Conservation (phyloP, 768 basidiomycete genomes). For the Boletus sp. region DNA sequence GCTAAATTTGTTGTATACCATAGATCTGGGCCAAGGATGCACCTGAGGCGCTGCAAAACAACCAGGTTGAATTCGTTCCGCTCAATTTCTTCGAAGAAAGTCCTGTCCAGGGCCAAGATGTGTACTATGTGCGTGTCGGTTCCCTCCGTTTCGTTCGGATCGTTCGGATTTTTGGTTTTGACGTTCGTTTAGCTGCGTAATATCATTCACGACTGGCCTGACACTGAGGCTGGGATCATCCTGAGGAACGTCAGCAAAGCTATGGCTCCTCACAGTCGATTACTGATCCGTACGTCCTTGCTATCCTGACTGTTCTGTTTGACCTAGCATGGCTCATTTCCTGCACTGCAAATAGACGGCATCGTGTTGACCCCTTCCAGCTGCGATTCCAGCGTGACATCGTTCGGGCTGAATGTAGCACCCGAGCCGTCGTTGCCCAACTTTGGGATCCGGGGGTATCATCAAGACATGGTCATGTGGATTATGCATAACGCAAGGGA, state of each 20-base stretch:
- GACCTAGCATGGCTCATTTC: background rate
- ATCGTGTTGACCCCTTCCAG: conserved; percentile 9
- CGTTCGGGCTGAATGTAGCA: conserved; percentile 26
- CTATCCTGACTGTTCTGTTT: background rate
- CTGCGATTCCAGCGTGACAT: conserved; percentile 1
- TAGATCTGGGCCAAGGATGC: conserved; percentile 19
- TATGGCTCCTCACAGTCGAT: conserved; percentile 29
- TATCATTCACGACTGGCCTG: conserved; percentile 38
- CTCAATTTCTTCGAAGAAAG: conserved; percentile 20
- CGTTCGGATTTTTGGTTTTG: no score
- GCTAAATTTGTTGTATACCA: background rate
- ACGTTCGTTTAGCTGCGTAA: conserved; percentile 20
- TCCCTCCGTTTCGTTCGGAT: background rate
- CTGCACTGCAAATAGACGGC: conserved; percentile 18
- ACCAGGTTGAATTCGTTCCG: conserved; percentile 14
- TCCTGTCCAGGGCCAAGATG: conserved; percentile 19
- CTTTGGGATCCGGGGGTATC: no score
- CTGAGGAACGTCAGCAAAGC: conserved; percentile 29
- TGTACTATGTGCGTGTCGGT: conserved; percentile 25
- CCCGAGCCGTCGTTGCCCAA: conserved; percentile 46
- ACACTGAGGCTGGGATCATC: conserved; percentile 31
- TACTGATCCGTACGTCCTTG: conserved; percentile 34
- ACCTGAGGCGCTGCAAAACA: conserved; percentile 16
- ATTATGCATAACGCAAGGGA: conserved; percentile 40
- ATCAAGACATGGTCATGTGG: no score